These are phyloP conservation scores for Starmerella apis DNA, from an alignment of 805 yeast species.

Conservation along the genomic window DNA sequence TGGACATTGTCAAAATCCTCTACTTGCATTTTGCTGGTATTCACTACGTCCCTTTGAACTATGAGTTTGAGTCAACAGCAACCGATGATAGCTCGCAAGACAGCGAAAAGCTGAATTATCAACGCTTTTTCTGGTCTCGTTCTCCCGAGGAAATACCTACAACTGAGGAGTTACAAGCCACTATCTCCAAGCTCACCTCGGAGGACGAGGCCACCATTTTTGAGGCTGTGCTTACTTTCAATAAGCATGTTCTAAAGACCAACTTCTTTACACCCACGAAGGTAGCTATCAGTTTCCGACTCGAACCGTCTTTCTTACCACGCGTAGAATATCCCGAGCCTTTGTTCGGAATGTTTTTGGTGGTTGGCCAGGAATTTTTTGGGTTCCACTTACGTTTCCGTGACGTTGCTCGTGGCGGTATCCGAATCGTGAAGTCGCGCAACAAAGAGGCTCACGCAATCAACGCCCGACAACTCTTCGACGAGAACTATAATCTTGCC, in stretches of 20 bases:
- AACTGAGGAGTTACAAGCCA: constrained; percentile 42
- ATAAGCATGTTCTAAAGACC: constrained; percentile 79
- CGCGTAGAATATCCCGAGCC: constrained; percentile 78
- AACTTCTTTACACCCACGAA: constrained; percentile 89
- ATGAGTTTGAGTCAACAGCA: constrained; percentile 17
- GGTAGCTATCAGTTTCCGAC: constrained; percentile 87
- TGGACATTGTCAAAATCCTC: constrained; percentile 64
- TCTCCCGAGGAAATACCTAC: constrained; percentile 40
- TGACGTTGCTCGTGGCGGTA: constrained; percentile 97
- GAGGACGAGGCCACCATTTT: constrained; percentile 75
- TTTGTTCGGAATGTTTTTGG: constrained; percentile 88
- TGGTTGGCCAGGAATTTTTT: constrained; percentile 92
- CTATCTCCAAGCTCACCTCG: constrained; percentile 49
- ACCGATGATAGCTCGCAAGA: constrained; percentile 23
- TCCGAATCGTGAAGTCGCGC: constrained; percentile 83
- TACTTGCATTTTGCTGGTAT: constrained; percentile 85
- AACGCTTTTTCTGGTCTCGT: constrained; percentile 21
- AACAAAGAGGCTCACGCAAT: constrained; percentile 73
- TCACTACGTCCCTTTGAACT: constrained; percentile 58
- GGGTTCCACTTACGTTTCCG: constrained; percentile 96
- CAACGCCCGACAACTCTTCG: constrained; percentile 81
- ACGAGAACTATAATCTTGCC: constrained; percentile 93
- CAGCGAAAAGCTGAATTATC: constrained; percentile 34
- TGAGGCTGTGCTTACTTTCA: constrained; percentile 71
- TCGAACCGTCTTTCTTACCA: constrained; percentile 80